These are phyloP conservation scores for Candida stauntonica DNA, from an alignment of 805 yeast genomes.

Conservation along the genomic window DNA sequence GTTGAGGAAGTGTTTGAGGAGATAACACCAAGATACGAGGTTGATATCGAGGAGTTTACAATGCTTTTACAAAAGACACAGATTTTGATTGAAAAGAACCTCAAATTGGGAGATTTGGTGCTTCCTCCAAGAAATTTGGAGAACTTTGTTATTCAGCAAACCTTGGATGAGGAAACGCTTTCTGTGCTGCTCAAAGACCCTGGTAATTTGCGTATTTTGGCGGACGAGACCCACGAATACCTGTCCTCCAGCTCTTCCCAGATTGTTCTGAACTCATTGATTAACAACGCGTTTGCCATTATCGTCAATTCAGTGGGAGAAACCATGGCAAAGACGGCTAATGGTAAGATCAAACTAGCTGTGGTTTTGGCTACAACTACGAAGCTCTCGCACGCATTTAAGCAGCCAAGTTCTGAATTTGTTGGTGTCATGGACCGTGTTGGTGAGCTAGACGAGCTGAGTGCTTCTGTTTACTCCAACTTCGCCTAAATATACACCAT, in stretches of 20 bases:
- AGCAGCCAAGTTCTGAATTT: constrained; percentile 38
- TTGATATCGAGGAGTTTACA: constrained; percentile 59
- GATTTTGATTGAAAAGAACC: constrained; percentile 33
- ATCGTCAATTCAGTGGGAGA: constrained; percentile 11
- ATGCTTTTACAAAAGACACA: constrained; percentile 37
- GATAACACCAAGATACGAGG: constrained; percentile 68
- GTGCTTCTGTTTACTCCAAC: constrained; percentile 88
- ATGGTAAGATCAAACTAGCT: constrained; percentile 50
- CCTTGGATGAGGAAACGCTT: constrained; percentile 40
- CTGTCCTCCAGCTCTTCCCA: constrained; percentile 34
- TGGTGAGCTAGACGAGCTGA: constrained; percentile 74
- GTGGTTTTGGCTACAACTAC: constrained; percentile 64
- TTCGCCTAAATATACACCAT: constrained; percentile 33
- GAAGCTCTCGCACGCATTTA: constrained; percentile 56
- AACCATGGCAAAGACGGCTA: constrained; percentile 21
- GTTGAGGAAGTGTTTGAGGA: constrained; percentile 59
- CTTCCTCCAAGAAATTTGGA: constrained; percentile 52
- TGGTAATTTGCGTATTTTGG: constrained; percentile 30
- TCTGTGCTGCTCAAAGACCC: constrained; percentile 26
- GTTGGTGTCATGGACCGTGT: constrained; percentile 40
- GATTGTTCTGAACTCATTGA: constrained; percentile 32
- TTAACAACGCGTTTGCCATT: constrained; percentile 28
- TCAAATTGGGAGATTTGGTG: constrained; percentile 40
- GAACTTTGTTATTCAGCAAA: constrained; percentile 50
- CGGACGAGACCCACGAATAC: constrained; percentile 42